Percentiles rank a stretch among this genome's conserved stretches.
phyloP scores from a whole-genome alignment of 2,329 filamentous ascomycete species.

The Lachnellula arida region DNA sequence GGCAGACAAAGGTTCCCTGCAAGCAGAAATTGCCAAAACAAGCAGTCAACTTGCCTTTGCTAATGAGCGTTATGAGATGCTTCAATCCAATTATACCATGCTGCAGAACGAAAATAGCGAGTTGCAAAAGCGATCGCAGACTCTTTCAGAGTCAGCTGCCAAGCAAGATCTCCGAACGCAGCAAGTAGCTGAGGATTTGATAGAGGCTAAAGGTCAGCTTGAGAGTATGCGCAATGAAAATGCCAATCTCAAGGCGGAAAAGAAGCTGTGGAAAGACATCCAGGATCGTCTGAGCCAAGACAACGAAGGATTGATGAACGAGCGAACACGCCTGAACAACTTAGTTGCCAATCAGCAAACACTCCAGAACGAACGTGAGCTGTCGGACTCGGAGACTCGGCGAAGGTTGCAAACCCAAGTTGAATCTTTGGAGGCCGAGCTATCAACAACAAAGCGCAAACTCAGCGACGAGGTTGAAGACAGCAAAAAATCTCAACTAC shows the following conservation, averaged over 20 bases:
- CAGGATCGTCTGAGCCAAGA: conserved; percentile 85
- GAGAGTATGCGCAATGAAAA: conserved; percentile 89
- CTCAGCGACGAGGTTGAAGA: conserved; percentile 80
- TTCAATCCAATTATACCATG: conserved; percentile 81
- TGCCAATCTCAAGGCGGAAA: conserved; percentile 90
- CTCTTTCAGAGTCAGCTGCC: conserved; percentile 74
- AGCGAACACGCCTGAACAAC: conserved; percentile 77
- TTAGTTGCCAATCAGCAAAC: conserved; percentile 81
- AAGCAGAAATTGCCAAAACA: conserved; percentile 75
- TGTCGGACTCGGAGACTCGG: conserved; percentile 74
- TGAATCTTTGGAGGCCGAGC: conserved; percentile 73
- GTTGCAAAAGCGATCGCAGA: conserved; percentile 75
- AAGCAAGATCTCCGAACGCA: conserved; percentile 88
- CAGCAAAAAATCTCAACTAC: conserved; percentile 71
- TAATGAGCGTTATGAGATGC: conserved; percentile 79
- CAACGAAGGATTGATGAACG: conserved; percentile 77
- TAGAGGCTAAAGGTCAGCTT: conserved; percentile 74
- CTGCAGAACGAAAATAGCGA: conserved; percentile 81
- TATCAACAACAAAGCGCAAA: conserved; percentile 75
- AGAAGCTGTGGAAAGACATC: conserved; percentile 90
- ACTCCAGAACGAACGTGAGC: conserved; percentile 85
- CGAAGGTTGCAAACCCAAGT: conserved; percentile 74
- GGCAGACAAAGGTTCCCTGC: conserved; percentile 74
- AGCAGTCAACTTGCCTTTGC: conserved; percentile 79
- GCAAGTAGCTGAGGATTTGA: conserved; percentile 86